Percentiles rank a stretch among this genome's conserved stretches.
Evolutionary conservation across 441 rosid species (phyloP).

Genomic region (Flueggea neowawraea): DNA sequence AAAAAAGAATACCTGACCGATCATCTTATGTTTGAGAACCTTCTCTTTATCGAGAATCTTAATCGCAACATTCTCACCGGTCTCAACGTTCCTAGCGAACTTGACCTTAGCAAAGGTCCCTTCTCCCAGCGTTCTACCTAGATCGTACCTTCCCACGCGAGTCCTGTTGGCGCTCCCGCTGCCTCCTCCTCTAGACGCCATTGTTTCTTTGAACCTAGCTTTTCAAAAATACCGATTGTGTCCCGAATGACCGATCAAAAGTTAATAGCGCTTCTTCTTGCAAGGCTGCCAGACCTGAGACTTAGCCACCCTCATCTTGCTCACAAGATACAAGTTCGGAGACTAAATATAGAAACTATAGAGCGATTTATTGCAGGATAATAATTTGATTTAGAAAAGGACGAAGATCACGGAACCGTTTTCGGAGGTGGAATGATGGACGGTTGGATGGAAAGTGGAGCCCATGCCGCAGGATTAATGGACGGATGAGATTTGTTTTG

Average conservation of each 20-base stretch:
- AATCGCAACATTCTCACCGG: conserved; percentile 77
- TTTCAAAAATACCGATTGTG: not conserved
- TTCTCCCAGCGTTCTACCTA: conserved; percentile 91
- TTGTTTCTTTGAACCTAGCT: conserved; percentile 10
- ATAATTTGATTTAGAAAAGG: not conserved
- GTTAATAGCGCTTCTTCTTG: conserved; percentile 87
- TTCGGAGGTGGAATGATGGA: not conserved
- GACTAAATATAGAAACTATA: not conserved
- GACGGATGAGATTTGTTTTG: no score
- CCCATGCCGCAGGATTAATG: no score
- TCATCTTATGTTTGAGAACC: conserved; percentile 84
- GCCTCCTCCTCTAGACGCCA: conserved; percentile 43
- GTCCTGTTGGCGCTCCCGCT: conserved; percentile 40
- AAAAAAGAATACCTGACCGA: conserved; percentile 57
- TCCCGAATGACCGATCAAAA: not conserved
- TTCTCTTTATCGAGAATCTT: conserved; percentile 94
- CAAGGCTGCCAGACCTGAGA: conserved; percentile 99
- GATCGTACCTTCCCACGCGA: conserved; percentile 91
- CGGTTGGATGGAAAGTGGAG: not conserved
- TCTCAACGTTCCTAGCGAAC: conserved; percentile 72
- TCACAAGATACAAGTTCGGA: not conserved
- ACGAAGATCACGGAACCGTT: no score
- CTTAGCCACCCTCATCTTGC: conserved; percentile 66
- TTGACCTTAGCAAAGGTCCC: conserved; percentile 98
- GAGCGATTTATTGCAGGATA: not conserved